Base-by-base conservation (phyloP, 441 rosid species). In the Euphorbia corollata region DNA sequence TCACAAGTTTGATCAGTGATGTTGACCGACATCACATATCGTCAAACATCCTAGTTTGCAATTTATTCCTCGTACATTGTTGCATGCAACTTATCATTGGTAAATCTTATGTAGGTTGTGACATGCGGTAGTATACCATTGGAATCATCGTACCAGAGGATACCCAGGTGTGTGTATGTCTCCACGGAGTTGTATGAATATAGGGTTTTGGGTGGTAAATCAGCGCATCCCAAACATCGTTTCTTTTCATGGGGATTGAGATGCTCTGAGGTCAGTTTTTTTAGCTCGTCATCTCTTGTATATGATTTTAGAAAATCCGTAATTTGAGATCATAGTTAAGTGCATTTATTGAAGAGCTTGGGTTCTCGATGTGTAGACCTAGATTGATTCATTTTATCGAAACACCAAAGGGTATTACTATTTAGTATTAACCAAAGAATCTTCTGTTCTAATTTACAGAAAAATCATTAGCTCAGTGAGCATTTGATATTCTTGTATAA, bases 211-310 rank as follows among this genome's bases (percentile, higher is more conserved):
- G 74, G 96, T 66, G 92, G 93, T 53, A 85, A 85, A 74, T 76
- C 97, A 48, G 88, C 93, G 30, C 81, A 86, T 68, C 72, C 96
- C 6, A 86, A 81, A 72, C 95, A 89, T 45, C 78, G 81, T 23
- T 91, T 84, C 80, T 86, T 87, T 75, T 86, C 97, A 5, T 93
- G 99, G 99, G 97, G 93, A 50, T 78, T 76, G 69, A 80, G 92
- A 78, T 81, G 88, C 78, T 84, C 87, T 2, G 98, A 92, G 97
- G 97, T 88, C 54, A 58, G 81, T 73, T 61, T 68, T 71, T 58
- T 15, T 18, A 50, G 4, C 13, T 30, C 30, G 41, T 68, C 59
- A 38, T 41, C 6, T 6, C 36, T 32, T 32, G 36, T 2, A 32
- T 32, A 32, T 6, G 36, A 6, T 6, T 32, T 32, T 32, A 2